Percentiles rank a stretch among this genome's conserved stretches.
These are phyloP conservation scores for Tilletia indica DNA, from an alignment of 1,284 basidiomycete genomes.

Conservation along the genomic window DNA sequence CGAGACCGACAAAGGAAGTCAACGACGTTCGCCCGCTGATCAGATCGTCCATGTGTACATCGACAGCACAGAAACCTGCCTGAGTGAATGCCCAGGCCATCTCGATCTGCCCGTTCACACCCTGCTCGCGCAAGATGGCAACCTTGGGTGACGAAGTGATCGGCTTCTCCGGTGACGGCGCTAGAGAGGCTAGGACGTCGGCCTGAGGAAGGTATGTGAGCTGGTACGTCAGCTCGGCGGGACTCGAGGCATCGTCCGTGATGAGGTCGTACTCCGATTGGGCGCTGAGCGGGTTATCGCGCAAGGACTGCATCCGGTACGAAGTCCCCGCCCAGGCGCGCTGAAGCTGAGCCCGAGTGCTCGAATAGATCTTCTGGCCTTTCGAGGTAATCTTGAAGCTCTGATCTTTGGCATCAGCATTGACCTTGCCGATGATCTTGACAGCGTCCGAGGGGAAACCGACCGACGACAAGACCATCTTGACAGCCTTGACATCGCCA, in stretches of 20 bases:
- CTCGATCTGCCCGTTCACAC: constrained; percentile 95
- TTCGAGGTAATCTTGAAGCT: constrained; percentile 59
- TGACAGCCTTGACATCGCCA: constrained; percentile 65
- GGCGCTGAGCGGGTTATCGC: constrained; percentile 78
- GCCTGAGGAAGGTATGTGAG: constrained; percentile 46
- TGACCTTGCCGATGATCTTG: constrained; percentile 68
- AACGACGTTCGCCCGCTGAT: constrained; percentile 71
- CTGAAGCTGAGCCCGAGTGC: constrained; percentile 70
- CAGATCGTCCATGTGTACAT: constrained; percentile 98
- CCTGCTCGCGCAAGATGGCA: constrained; percentile 94
- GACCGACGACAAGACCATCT: constrained; percentile 65
- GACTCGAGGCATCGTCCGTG: constrained; percentile 37
- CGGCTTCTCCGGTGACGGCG: constrained; percentile 31
- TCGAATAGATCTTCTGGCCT: constrained; percentile 29
- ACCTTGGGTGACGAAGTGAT: constrained; percentile 71
- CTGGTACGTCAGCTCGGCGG: constrained; percentile 57
- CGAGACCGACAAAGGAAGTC: constrained; percentile 75
- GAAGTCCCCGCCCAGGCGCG: constrained; percentile 90
- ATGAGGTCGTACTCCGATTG: constrained; percentile 82
- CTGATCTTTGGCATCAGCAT: constrained; percentile 61
- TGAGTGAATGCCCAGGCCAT: constrained; percentile 96
- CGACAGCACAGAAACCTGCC: constrained; percentile 89
- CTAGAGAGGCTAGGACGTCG: constrained; percentile 34
- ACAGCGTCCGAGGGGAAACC: constrained; percentile 75
- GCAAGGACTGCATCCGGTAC: constrained; percentile 81